Base-by-base conservation (phyloP, 495 filamentous ascomycete species). In the Letharia columbiana region DNA sequence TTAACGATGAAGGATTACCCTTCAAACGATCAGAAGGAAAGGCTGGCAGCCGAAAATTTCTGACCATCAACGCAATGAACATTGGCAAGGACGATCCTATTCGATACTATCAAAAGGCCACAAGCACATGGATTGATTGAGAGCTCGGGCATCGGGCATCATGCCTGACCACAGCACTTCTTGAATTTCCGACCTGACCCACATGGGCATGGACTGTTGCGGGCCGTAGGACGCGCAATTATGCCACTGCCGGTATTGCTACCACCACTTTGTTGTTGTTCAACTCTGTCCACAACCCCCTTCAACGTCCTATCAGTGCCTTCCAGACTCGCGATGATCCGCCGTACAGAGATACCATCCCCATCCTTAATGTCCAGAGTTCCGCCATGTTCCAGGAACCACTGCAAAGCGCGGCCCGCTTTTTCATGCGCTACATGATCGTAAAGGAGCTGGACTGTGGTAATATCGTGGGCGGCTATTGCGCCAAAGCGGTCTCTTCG, bases 191-290 rank as follows among this genome's bases (percentile, higher is more conserved):
- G 40, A 41, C 23, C 37, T 15, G 60, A 61, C 8, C 60, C 37
- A 61, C 40, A 61, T 18, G 60, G 40, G 40, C 40, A 41, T n/a
- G 60, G 60, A 41, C 31, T 45, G 60, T 61, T 61, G 31, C 60
- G 60, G 28, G 60, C 60, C 7, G 52, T 56, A 15, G 52, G 52
- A 7, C 52, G 52, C 31, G 28, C 12, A 15, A 4, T 33, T 33
- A 28, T 1, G 7, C 50, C 13, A 17, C 15, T 56, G 12, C 11
- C 49, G 10, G 23, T 4, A 11, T 28, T 11, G 10, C 12, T 35
- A 35, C 52, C 52, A 0, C 35, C 52, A 35, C 11, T 18, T 18
- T 35, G 10, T 9, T 35, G 52, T 35, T 56, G 28, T 17, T 33
- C 23, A 18, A 35, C 1, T 10, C 12, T 35, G 5, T 56, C 52